phyloP scores from a whole-genome alignment of 495 filamentous ascomycete species.

The Aspergillus indologenus region DNA sequence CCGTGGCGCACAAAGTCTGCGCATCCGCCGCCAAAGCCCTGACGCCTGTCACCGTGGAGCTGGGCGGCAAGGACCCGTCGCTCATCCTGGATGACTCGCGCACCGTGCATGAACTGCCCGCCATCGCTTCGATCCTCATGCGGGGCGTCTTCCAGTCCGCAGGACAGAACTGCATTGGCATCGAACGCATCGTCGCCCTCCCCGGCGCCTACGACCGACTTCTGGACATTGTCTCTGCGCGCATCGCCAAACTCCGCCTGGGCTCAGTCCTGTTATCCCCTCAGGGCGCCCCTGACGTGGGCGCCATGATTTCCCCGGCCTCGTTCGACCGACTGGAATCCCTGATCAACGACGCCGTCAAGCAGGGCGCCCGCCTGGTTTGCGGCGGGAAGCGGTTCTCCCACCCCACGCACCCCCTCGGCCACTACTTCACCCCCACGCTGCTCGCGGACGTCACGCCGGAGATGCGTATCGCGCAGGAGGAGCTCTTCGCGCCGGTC shows the following conservation, averaged over 20 bases:
- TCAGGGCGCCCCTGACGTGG: conserved; percentile 62
- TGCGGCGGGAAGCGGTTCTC: conserved; percentile 68
- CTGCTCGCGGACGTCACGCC: conserved; percentile 79
- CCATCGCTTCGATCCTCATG: conserved; percentile 77
- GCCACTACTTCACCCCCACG: conserved; percentile 91
- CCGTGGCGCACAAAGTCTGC: conserved; percentile 84
- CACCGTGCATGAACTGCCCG: conserved; percentile 55
- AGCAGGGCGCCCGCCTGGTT: conserved; percentile 73
- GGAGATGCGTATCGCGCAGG: conserved; percentile 78
- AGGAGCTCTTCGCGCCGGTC: conserved; percentile 90
- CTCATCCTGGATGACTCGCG: conserved; percentile 78
- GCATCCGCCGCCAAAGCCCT: conserved; percentile 78
- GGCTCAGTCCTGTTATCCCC: conserved; percentile 60
- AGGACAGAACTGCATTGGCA: conserved; percentile 98
- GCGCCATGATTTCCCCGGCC: conserved; percentile 79
- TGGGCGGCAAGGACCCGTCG: conserved; percentile 95
- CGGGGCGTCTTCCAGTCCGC: conserved; percentile 92
- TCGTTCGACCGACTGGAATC: conserved; percentile 66
- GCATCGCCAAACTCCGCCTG: conserved; percentile 68
- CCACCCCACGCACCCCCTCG: conserved; percentile 68
- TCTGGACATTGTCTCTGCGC: conserved; percentile 63
- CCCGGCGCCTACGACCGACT: conserved; percentile 71
- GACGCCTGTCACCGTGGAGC: conserved; percentile 80
- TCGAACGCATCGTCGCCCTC: conserved; percentile 85
- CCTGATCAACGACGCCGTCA: conserved; percentile 73